phyloP scores from a whole-genome alignment of 768 basidiomycete genomes.

The Mycena maculata region DNA sequence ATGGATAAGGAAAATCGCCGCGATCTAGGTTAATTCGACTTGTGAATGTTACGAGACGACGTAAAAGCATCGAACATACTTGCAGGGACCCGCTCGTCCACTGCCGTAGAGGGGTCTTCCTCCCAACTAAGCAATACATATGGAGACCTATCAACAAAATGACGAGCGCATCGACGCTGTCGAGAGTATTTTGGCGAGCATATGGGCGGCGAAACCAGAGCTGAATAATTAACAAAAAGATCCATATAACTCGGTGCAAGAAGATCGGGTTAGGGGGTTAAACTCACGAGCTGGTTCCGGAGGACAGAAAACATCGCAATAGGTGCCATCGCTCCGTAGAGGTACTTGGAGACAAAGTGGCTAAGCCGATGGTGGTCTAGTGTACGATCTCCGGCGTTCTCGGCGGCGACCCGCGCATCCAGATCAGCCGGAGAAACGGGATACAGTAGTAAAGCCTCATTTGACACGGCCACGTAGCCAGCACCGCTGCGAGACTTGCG shows the following conservation, averaged over 20 bases:
- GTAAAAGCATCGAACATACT: no score
- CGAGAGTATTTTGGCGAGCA: not conserved
- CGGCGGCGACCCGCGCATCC: no score
- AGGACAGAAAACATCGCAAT: not conserved
- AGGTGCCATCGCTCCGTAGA: not conserved
- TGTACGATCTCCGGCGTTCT: not conserved
- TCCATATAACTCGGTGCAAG: not conserved
- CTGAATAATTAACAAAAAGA: no score
- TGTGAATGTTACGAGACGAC: no score
- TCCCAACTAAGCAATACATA: not conserved
- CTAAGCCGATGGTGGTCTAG: not conserved
- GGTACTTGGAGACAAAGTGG: not conserved
- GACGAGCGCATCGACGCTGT: not conserved
- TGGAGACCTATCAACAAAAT: conserved; percentile 3
- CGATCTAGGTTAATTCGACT: no score
- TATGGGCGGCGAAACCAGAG: not conserved
- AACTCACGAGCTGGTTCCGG: not conserved
- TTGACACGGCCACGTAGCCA: not conserved
- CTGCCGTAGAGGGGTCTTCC: not conserved
- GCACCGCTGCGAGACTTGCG: not conserved
- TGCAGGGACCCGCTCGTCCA: conserved; percentile 14
- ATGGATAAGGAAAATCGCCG: not conserved
- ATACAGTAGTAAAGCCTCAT: not conserved
- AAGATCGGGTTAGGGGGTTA: not conserved
- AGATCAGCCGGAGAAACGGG: not conserved